Evolutionary conservation across 768 basidiomycete genomes (phyloP).

Genomic region (Sarcomyxa edulis): DNA sequence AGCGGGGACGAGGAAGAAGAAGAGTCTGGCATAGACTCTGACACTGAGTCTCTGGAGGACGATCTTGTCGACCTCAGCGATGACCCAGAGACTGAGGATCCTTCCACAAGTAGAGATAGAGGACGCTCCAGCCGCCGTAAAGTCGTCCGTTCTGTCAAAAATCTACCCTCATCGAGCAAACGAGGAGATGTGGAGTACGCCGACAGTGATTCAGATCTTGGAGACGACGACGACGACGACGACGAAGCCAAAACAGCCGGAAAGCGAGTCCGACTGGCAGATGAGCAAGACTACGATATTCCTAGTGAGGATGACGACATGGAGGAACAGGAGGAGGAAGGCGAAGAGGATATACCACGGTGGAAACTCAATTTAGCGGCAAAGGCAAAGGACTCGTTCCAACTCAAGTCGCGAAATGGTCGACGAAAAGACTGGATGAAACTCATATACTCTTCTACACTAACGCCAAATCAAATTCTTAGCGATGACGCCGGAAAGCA

Average conservation of each 20-base stretch:
- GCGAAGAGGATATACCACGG: conserved; percentile 43
- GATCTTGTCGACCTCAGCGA: conserved; percentile 11
- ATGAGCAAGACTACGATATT: conserved; percentile 40
- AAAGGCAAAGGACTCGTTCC: conserved; percentile 37
- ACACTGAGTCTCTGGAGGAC: conserved; percentile 8
- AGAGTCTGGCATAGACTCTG: conserved; percentile 17
- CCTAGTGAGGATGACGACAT: conserved; percentile 47
- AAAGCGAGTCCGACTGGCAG: conserved; percentile 36
- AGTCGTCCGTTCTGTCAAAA: conserved; percentile 24
- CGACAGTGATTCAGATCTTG: conserved; percentile 74
- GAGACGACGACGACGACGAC: conserved; percentile 38
- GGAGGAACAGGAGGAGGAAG: conserved; percentile 26
- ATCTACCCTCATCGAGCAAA: conserved; percentile 28
- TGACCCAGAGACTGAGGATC: background rate
- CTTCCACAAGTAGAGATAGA: conserved; percentile 27
- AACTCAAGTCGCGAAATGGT: conserved; percentile 27
- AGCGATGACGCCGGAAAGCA: conserved; percentile 25
- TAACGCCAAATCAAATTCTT: conserved; percentile 68
- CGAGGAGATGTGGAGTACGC: conserved; percentile 54
- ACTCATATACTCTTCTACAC: conserved; percentile 69
- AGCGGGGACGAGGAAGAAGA: conserved; percentile 16
- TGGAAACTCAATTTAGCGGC: conserved; percentile 72
- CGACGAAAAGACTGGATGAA: conserved; percentile 74
- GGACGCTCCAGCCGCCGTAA: conserved; percentile 50
- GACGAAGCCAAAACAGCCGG: conserved; percentile 12